phyloP scores from a whole-genome alignment of 2,329 filamentous ascomycete genomes.

The Xylaria hypoxylon region DNA sequence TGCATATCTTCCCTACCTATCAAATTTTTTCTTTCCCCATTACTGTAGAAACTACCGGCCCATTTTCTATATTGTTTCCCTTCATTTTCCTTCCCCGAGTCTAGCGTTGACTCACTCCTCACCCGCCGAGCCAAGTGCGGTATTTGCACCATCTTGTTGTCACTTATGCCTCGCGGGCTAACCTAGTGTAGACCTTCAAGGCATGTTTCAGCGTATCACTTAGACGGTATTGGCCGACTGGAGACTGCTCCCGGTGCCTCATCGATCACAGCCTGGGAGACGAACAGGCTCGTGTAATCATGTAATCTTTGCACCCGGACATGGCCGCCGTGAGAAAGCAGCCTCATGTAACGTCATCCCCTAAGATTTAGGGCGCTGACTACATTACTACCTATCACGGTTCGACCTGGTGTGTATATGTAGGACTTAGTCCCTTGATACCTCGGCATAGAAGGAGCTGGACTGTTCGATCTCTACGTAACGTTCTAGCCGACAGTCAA shows the following conservation, averaged over 20 bases:
- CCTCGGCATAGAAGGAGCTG: conserved; percentile 21
- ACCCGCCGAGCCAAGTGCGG: neutral
- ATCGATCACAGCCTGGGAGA: conserved; percentile 6
- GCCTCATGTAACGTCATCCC: conserved; percentile 37
- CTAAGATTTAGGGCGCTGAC: neutral
- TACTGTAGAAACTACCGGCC: conserved; percentile 16
- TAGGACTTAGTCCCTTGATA: conserved; percentile 16
- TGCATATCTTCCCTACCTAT: conserved; percentile 36
- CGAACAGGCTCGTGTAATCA: conserved; percentile 7
- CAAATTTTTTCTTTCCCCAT: conserved; percentile 25
- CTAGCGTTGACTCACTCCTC: conserved; percentile 39
- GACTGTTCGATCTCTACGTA: conserved; percentile 3
- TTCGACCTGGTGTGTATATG: conserved; percentile 6
- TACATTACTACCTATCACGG: conserved; percentile 16
- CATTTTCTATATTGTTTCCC: conserved; percentile 8
- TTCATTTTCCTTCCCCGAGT: conserved; percentile 1
- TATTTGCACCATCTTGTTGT: neutral
- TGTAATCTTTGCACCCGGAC: conserved; percentile 23
- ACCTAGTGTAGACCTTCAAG: conserved; percentile 22
- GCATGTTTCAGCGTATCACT: neutral
- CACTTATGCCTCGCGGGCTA: neutral
- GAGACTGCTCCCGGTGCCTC: neutral
- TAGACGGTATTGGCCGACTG: neutral
- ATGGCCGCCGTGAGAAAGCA: conserved; percentile 28
- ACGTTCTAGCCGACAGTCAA: conserved; percentile 31